phyloP scores from a whole-genome alignment of 768 basidiomycete species.

The Leucosporidium yakuticum region DNA sequence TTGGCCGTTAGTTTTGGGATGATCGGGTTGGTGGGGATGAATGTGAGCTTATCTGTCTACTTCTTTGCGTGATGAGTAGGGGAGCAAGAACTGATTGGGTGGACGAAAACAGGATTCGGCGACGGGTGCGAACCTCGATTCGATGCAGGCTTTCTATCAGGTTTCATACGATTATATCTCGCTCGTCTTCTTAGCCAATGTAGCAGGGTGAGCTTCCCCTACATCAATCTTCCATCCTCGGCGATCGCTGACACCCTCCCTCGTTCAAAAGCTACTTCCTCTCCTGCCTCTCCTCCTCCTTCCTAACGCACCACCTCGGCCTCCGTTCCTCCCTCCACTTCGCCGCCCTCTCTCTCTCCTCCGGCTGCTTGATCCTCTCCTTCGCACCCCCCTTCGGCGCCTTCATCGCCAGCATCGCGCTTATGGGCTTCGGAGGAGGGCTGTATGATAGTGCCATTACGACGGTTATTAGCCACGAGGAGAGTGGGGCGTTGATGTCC shows the following conservation, averaged over 20 bases:
- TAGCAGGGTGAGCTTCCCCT: constrained; percentile 3
- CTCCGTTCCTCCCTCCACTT: constrained; percentile 19
- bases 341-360: background rate
- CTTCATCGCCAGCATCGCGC: constrained; percentile 20
- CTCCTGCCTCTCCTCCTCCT: constrained; percentile 16
- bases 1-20: constrained; percentile 18
- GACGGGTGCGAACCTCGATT: background rate
- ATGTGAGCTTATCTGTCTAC: background rate
- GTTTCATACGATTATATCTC: constrained; percentile 32
- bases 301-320: constrained; percentile 36
- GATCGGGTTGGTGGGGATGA: constrained; percentile 12
- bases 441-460: constrained; percentile 31
- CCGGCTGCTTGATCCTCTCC: constrained; percentile 20
- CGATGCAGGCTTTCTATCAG: constrained; percentile 29
- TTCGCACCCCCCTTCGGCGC: constrained; percentile 28
- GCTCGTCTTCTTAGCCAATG: constrained; percentile 31
- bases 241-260: background rate
- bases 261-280: constrained; percentile 19
- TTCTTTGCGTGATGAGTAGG: background rate
- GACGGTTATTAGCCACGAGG: constrained; percentile 28
- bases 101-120: background rate
- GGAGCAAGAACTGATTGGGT: background rate
- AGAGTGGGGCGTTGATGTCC: constrained; percentile 24
- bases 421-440: constrained; percentile 29
- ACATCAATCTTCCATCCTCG: no score